A percentile compares a stretch with the other conserved stretches of the same genome.
Evolutionary conservation across 805 yeast genomes (phyloP).

Genomic region (Yamadazyma sp.): DNA sequence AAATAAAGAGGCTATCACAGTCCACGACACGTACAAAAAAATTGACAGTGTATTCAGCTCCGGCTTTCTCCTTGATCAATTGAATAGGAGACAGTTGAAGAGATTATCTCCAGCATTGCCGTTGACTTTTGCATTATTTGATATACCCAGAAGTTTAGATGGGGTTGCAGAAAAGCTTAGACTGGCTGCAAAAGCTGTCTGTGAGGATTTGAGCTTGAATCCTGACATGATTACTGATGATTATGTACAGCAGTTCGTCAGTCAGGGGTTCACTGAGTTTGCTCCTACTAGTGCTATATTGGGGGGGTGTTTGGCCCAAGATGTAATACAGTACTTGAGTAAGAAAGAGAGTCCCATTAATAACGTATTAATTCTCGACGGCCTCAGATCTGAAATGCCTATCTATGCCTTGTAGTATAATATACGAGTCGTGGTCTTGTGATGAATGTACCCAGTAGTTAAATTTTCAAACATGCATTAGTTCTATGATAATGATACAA

Average conservation of each 20-base stretch:
- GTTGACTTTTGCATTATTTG: constrained; percentile 56
- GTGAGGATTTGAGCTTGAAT: constrained; percentile 42
- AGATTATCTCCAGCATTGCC: constrained; percentile 60
- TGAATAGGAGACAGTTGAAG: constrained; percentile 45
- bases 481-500: too few species aligned
- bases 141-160: constrained; percentile 28
- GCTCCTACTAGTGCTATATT: constrained; percentile 83
- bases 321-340: constrained; percentile 78
- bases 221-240: constrained; percentile 40
- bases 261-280: constrained; percentile 62
- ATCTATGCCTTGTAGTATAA: constrained; percentile 53
- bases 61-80: constrained; percentile 40
- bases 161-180: constrained; percentile 31
- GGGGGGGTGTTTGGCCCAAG: constrained; percentile 91
- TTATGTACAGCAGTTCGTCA: constrained; percentile 39
- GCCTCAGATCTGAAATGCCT: constrained; percentile 70
- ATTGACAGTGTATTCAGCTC: constrained; percentile 34
- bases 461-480: too few species aligned
- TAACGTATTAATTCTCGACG: constrained; percentile 77
- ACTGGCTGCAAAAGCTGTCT: constrained; percentile 25
- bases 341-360: constrained; percentile 78
- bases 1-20: constrained; percentile 44
- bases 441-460: too few species aligned
- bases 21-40: constrained; percentile 38
- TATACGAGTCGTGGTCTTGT: background rate